Evolutionary conservation across 176 grass and related monocot genomes (phyloP).

Genomic region (Microstegium vimineum): DNA sequence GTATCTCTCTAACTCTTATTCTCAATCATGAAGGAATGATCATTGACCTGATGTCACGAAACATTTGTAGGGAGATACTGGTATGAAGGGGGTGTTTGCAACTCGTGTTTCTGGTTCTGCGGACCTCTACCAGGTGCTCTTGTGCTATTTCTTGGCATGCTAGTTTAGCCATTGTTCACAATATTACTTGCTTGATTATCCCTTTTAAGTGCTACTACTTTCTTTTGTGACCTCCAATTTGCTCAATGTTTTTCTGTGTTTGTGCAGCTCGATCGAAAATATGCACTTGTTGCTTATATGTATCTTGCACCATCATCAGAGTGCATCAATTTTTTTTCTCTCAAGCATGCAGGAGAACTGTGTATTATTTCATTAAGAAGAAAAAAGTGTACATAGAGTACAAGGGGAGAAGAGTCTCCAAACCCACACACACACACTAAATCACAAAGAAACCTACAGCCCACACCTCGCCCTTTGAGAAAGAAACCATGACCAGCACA

Average conservation of each 20-base stretch:
- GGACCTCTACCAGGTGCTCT: conserved; percentile 83
- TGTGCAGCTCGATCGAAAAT: neutral
- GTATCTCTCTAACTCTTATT: conserved; percentile 1
- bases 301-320: neutral
- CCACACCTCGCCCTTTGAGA: neutral
- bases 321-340: neutral
- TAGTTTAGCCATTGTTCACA: neutral
- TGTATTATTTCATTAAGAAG: neutral
- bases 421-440: too few relatives aligned
- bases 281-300: neutral
- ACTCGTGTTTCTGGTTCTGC: conserved; percentile 95
- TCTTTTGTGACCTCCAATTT: neutral
- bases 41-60: conserved; percentile 1
- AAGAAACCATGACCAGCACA: neutral
- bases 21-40: conserved; percentile 14
- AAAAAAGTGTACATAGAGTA: neutral
- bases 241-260: neutral
- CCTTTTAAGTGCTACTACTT: neutral
- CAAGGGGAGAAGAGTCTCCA: neutral
- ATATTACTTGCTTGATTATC: conserved; percentile 6
- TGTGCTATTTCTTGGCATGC: neutral
- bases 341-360: neutral
- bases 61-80: conserved; percentile 68
- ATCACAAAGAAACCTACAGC: neutral
- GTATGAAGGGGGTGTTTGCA: conserved; percentile 85